A percentile compares a stretch with the other conserved stretches of the same genome.
These are phyloP conservation scores for Periconia macrospinosa DNA, from an alignment of 2,329 filamentous ascomycete species.

Conservation along the genomic window DNA sequence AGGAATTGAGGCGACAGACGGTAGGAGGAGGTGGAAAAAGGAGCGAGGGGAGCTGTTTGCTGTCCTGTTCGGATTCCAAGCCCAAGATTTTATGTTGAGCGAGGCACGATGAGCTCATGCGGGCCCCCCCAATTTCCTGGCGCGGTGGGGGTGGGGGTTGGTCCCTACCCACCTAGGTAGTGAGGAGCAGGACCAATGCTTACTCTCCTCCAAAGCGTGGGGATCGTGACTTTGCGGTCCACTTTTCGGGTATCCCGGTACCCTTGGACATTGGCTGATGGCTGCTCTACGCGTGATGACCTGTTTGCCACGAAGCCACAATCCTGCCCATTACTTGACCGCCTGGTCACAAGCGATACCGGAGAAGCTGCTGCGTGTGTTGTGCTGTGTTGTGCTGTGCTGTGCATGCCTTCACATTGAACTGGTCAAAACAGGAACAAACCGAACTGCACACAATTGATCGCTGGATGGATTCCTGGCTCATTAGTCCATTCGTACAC, in stretches of 20 bases:
- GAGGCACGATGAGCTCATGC: constrained; percentile 39
- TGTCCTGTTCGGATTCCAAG: not conserved
- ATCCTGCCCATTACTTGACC: not conserved
- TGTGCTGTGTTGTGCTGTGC: not conserved
- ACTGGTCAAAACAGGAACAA: too few relatives aligned
- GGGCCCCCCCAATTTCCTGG: constrained; percentile 29
- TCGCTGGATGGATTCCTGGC: too few relatives aligned
- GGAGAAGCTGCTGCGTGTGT: not conserved
- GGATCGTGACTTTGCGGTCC: constrained; percentile 34
- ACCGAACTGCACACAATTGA: too few relatives aligned
- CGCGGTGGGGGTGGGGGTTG: constrained; percentile 37
- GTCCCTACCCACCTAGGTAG: not conserved
- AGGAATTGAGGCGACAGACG: not conserved
- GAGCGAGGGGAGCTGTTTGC: not conserved
- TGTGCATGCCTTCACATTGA: too few relatives aligned
- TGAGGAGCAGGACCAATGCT: not conserved
- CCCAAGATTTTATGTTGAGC: constrained; percentile 33
- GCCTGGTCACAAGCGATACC: not conserved
- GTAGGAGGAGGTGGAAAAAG: not conserved
- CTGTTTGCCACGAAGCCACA: constrained; percentile 23
- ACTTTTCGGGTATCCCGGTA: constrained; percentile 28
- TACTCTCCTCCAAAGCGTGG: constrained; percentile 17
- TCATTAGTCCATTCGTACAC: too few relatives aligned
- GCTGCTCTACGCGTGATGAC: not conserved
- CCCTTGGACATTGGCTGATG: constrained; percentile 15